Base-by-base conservation (phyloP, 2,329 filamentous ascomycete species). In the Epichloe typhina region DNA sequence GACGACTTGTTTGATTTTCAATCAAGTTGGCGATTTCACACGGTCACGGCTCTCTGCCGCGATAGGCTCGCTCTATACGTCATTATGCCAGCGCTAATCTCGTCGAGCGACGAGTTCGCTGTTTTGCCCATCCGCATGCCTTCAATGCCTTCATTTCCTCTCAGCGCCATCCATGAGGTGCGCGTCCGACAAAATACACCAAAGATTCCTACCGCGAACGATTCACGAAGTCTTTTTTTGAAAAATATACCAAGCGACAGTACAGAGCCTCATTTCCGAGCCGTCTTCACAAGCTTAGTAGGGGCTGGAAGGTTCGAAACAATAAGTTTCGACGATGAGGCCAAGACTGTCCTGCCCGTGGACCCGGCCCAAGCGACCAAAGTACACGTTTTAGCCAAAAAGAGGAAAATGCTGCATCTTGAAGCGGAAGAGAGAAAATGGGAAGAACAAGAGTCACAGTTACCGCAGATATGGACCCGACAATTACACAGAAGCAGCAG, bases 231-330 rank as follows among this genome's bases (percentile, higher is more conserved):
- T 54, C 75, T 98, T 17, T 98, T 98, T 95, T 64, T 95, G n/a
- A 86, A 90, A 56, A 97, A 98, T 61, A 71, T 94, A 1, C 93
- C 93, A 6, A 74, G 84, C 55, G 90, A 96, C 63, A 83, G 88
- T 53, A 94, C 88, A 4, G 83, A 88, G 51, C 66, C 73, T 1
- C 86, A 90, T 59, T 75, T 97, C 41, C 82, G 88, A 43, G 74
- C 82, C 41, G 70, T 97, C 0, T 94, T 97, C 58, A 71, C 79
- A 1, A 72, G 76, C 1, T 77, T 94, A 15, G 75, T 96, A 0
- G 85, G 87, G 8, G 82, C 84, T 0, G 86, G 86, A 3, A 77
- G 85, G 45, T 85, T 97, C 46, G 88, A 95, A 65, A 74, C 72
- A 49, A 84, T 94, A 5, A 71, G 76, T 0, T 96, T 97, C 56